Evolutionary conservation across 2,329 filamentous ascomycete species (phyloP).

Genomic region (Aspergillus sclerotialis): DNA sequence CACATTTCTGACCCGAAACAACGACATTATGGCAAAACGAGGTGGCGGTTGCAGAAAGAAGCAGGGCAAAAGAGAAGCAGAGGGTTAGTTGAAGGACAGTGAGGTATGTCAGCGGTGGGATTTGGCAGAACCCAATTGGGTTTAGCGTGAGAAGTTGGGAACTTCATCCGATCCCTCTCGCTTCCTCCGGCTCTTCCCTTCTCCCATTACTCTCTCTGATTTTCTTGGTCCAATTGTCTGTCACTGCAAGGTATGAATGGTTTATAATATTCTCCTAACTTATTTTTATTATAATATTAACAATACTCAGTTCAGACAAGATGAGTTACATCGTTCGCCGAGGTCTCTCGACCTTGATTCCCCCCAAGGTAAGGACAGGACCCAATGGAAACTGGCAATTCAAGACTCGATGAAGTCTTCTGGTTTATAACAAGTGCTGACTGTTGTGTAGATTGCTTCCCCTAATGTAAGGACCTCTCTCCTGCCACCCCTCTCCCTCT

Average conservation of each 20-base stretch:
- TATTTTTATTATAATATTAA: conserved; percentile 19
- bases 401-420: conserved; percentile 8
- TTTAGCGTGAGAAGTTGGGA: conserved; percentile 25
- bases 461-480: conserved; percentile 29
- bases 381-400: conserved; percentile 4
- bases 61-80: conserved; percentile 25
- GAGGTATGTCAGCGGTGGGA: conserved; percentile 24
- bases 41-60: conserved; percentile 10
- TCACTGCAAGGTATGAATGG: conserved; percentile 24
- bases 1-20: conserved; percentile 50
- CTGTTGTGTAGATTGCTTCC: conserved; percentile 27
- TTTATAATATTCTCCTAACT: neutral
- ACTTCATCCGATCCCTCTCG: conserved; percentile 31
- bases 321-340: conserved; percentile 92
- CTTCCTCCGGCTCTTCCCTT: conserved; percentile 27
- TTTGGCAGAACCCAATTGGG: conserved; percentile 25
- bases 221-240: conserved; percentile 24
- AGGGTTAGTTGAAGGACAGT: conserved; percentile 12
- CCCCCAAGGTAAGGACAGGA: conserved; percentile 72
- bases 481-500: conserved; percentile 6
- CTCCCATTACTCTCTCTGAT: conserved; percentile 26
- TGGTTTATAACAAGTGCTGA: conserved; percentile 32
- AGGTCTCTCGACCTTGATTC: conserved; percentile 96
- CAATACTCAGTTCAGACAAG: conserved; percentile 41
- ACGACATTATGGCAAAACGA: conserved; percentile 50